Percentiles rank a stretch among this genome's conserved stretches.
Conservation (phyloP, 352 stramenopile species). For the Globisporangium spiculum region DNA sequence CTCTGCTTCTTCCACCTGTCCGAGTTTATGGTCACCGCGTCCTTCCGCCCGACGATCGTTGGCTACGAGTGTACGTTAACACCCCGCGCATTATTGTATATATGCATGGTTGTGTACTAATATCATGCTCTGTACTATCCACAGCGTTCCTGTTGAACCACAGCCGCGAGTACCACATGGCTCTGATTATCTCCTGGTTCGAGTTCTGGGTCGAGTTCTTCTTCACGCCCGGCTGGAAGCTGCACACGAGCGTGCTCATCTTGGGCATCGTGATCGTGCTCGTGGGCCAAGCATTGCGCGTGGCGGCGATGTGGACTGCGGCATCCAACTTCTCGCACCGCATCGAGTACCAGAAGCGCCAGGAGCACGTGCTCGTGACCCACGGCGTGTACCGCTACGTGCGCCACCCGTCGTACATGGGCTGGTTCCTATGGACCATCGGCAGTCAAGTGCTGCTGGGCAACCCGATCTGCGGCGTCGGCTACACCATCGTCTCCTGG, state of each 20-base stretch:
- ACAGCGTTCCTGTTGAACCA: constrained; percentile 90
- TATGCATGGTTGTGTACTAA: background rate
- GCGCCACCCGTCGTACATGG: constrained; percentile 94
- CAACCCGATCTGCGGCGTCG: constrained; percentile 86
- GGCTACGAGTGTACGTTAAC: constrained; percentile 77
- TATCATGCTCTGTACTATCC: background rate
- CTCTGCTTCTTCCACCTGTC: constrained; percentile 83
- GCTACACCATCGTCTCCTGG: constrained; percentile 90
- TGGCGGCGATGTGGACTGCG: constrained; percentile 91
- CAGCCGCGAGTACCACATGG: constrained; percentile 87
- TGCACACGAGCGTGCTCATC: constrained; percentile 48
- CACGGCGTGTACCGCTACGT: constrained; percentile 91
- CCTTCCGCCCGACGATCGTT: constrained; percentile 71
- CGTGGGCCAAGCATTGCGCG: constrained; percentile 85
- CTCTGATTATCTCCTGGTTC: constrained; percentile 67
- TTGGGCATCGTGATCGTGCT: constrained; percentile 73
- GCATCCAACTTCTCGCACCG: constrained; percentile 95
- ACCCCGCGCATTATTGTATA: background rate
- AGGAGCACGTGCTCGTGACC: constrained; percentile 93
- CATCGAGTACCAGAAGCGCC: constrained; percentile 92
- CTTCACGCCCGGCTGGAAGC: constrained; percentile 79
- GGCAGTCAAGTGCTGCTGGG: constrained; percentile 92
- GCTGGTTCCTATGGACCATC: constrained; percentile 97
- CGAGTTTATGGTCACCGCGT: constrained; percentile 82
- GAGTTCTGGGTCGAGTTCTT: constrained; percentile 92